A percentile compares a stretch with the other conserved stretches of the same genome.
Evolutionary conservation across 2,329 filamentous ascomycete species (phyloP).

Genomic region (Colletotrichum sp.): DNA sequence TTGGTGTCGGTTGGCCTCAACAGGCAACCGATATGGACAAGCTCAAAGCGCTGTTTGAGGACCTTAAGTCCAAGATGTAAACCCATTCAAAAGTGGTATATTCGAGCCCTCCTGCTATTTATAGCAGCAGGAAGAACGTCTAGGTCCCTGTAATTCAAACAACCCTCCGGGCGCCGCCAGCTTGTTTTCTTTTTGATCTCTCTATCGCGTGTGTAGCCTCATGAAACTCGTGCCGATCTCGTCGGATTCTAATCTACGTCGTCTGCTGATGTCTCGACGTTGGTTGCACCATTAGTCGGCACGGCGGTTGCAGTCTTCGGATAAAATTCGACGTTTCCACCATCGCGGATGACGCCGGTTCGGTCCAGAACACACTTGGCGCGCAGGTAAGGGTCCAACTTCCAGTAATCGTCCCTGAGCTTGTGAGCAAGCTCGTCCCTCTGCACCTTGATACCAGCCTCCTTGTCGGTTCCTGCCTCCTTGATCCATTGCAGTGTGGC

Average conservation of each 20-base stretch:
- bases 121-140: background rate
- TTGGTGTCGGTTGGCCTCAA: conserved; percentile 81
- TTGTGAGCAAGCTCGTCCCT: conserved; percentile 66
- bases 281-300: conserved; percentile 25
- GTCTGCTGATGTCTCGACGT: conserved; percentile 42
- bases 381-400: conserved; percentile 83
- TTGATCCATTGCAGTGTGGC: conserved; percentile 78
- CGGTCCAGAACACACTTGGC: conserved; percentile 88
- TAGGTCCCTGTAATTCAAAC: conserved; percentile 20
- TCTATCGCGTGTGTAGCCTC: background rate
- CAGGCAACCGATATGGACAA: conserved; percentile 80
- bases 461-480: conserved; percentile 50
- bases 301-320: conserved; percentile 30
- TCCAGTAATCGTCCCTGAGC: conserved; percentile 83
- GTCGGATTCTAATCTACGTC: conserved; percentile 49
- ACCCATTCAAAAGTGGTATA: background rate
- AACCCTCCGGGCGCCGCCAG: background rate
- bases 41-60: conserved; percentile 79
- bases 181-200: background rate
- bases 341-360: conserved; percentile 70
- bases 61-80: conserved; percentile 90
- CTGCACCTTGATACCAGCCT: conserved; percentile 56
- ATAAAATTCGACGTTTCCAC: conserved; percentile 77
- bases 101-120: background rate
- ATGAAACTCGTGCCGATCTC: background rate